Base-by-base conservation (phyloP, 805 yeast species). In the Clavispora carvajalis region DNA sequence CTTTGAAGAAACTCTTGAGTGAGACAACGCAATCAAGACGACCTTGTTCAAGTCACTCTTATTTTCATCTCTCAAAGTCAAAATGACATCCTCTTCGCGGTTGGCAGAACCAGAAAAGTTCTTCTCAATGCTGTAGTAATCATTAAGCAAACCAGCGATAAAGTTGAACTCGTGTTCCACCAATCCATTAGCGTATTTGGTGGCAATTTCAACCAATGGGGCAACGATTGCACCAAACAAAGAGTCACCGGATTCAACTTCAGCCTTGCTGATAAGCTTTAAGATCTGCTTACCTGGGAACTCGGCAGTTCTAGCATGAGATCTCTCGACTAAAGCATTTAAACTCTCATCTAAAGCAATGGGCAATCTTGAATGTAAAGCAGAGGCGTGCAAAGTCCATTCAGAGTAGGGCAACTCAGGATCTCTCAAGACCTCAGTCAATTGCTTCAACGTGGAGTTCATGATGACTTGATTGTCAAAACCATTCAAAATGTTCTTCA, bases 381-480 rank as follows among this genome's bases (percentile, higher is more conserved):
- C 96, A 47, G 96, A 87, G 26, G 84, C 79, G 52, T 82, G 85
- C 54, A 79, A 75, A 42, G 65, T 67, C 99, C 99, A 93, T 69
- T 89, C 95, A 25, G 95, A 84, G 65, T 79, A 93, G 38, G 99
- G 99, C 57, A 93, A 74, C 45, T 83, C 81, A 36, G 81, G 83
- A 57, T 88, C 79, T 58, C 84, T 79, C 65, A 95, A 71, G 12
- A 85, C 81, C 40, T 76, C 81, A 46, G 85, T 75, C 54, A 90
- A 71, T 45, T 74, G 80, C 55, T 80, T 78, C 55, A 93, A 76
- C 23, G 96, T 84, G 12, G 85, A 71, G 53, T 82, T 82, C 95
- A 93, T 79, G 47, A 90, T 86, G 49, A 88, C 95, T 69, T 91
- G 98, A 67, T 93, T 91, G 62, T 95, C 99, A 55, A 77, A 93